phyloP scores from a whole-genome alignment of 2,329 filamentous ascomycete species.

The Tolypocladium cylindrosporum region DNA sequence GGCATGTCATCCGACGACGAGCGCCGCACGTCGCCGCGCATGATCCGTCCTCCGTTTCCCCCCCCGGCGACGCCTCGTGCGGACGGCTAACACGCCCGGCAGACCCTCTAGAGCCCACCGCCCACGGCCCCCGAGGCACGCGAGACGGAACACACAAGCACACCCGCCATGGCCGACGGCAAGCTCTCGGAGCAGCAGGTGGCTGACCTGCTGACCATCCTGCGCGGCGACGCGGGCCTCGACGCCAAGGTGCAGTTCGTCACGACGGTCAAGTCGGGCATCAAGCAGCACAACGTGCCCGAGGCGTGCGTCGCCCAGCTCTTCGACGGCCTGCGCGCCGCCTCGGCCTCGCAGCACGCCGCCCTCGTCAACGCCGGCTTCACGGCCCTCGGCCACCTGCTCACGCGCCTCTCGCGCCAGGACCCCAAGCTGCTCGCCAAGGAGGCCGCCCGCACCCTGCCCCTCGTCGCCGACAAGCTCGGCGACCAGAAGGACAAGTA shows the following conservation, averaged over 20 bases:
- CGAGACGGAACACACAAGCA: not conserved
- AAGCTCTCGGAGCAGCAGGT: slow-evolving; percentile 51
- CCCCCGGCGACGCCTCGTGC: not conserved
- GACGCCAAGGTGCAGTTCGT: slow-evolving; percentile 64
- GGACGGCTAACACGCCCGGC: not conserved
- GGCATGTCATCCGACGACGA: not conserved
- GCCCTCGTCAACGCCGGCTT: slow-evolving; percentile 74
- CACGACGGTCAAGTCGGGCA: slow-evolving; percentile 70
- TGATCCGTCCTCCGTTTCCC: not conserved
- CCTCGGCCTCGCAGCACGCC: slow-evolving; percentile 67
- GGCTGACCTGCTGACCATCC: slow-evolving; percentile 38
- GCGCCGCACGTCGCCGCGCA: not conserved
- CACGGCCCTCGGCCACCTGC: slow-evolving; percentile 75
- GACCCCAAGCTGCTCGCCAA: slow-evolving; percentile 64
- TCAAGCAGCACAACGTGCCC: slow-evolving; percentile 87
- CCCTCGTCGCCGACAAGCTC: slow-evolving; percentile 71
- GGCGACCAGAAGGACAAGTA: slow-evolving; percentile 84
- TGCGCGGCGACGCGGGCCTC: slow-evolving; percentile 53
- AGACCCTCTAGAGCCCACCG: not conserved
- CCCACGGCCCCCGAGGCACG: not conserved
- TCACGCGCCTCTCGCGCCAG: slow-evolving; percentile 79
- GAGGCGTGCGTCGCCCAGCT: slow-evolving; percentile 60
- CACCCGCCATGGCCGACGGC: slow-evolving; percentile 35
- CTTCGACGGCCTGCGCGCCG: slow-evolving; percentile 72
- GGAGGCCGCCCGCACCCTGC: slow-evolving; percentile 61